Percentiles rank a stretch among this genome's conserved stretches.
These are phyloP conservation scores for Fusarium luffae DNA, from an alignment of 2,329 filamentous ascomycete species.

Conservation along the genomic window DNA sequence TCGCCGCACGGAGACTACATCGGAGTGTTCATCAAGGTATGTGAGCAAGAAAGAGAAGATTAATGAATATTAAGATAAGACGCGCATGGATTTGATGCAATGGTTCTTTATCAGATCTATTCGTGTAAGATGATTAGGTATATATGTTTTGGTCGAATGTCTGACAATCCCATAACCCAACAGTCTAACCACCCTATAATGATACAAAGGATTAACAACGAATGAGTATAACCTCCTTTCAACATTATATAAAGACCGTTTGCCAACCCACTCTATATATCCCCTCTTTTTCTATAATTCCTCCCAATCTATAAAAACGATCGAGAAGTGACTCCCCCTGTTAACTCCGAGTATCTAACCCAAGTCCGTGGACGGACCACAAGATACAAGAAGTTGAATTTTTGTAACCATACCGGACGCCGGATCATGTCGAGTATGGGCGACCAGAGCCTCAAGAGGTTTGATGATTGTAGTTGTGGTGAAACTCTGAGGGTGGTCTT, in stretches of 20 bases:
- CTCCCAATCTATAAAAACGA: conserved; percentile 24
- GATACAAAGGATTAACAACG: background rate
- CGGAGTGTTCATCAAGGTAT: conserved; percentile 13
- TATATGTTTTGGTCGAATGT: background rate
- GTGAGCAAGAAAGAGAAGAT: background rate
- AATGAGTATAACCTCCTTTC: background rate
- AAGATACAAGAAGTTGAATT: conserved; percentile 8
- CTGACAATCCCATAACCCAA: background rate
- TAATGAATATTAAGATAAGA: accelerated
- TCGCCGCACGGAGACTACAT: conserved; percentile 33
- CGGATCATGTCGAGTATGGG: conserved; percentile 30
- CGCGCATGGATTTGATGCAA: accelerated
- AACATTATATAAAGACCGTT: conserved; percentile 1
- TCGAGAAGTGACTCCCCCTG: background rate
- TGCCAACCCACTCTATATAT: background rate
- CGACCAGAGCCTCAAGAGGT: conserved; percentile 14
- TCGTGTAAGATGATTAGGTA: background rate
- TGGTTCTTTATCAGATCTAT: background rate
- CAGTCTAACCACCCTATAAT: conserved; percentile 8
- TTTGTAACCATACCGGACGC: conserved; percentile 18
- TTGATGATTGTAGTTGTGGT: background rate
- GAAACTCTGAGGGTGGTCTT: conserved; percentile 20
- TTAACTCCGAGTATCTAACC: conserved; percentile 9
- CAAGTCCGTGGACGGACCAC: background rate
- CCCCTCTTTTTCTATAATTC: conserved; percentile 5